phyloP scores from a whole-genome alignment of 2,329 filamentous ascomycete species.

The Fusarium longipes region DNA sequence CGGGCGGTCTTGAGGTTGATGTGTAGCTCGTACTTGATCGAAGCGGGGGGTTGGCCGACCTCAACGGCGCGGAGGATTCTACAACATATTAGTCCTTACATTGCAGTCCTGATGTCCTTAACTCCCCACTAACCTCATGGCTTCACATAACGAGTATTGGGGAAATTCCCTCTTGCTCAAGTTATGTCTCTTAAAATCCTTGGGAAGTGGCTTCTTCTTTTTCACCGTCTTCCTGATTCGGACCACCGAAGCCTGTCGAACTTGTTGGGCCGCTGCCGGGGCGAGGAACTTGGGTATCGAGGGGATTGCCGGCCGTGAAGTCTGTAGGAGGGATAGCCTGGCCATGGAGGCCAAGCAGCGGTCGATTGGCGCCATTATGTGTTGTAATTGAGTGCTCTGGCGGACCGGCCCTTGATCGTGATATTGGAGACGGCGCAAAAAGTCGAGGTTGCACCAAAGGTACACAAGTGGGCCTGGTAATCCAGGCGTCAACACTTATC shows the following conservation, averaged over 20 bases:
- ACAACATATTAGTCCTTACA: constrained; percentile 11
- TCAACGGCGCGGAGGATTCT: constrained; percentile 94
- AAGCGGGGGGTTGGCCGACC: constrained; percentile 80
- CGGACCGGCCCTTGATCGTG: constrained; percentile 30
- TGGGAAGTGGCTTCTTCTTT: constrained; percentile 71
- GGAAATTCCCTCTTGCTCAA: constrained; percentile 70
- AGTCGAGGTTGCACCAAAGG: constrained; percentile 36
- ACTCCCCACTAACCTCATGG: constrained; percentile 76
- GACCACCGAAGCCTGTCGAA: constrained; percentile 55
- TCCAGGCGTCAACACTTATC: constrained; percentile 43
- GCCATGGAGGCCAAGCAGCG: constrained; percentile 67
- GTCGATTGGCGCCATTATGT: constrained; percentile 62
- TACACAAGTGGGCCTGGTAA: constrained; percentile 37
- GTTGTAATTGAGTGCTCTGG: constrained; percentile 45
- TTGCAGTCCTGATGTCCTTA: not conserved
- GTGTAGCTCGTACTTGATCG: constrained; percentile 88
- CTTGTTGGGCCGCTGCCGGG: constrained; percentile 57
- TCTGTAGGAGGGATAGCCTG: constrained; percentile 58
- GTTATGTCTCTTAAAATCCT: constrained; percentile 74
- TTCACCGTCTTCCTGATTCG: constrained; percentile 63
- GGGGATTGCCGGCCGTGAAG: constrained; percentile 55
- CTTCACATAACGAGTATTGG: constrained; percentile 87
- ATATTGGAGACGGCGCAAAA: constrained; percentile 41
- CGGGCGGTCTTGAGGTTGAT: constrained; percentile 85
- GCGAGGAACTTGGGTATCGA: constrained; percentile 62